Percentiles rank a stretch among this genome's conserved stretches.
Evolutionary conservation across 768 basidiomycete species (phyloP).

Genomic region (Tricholoma sp.): DNA sequence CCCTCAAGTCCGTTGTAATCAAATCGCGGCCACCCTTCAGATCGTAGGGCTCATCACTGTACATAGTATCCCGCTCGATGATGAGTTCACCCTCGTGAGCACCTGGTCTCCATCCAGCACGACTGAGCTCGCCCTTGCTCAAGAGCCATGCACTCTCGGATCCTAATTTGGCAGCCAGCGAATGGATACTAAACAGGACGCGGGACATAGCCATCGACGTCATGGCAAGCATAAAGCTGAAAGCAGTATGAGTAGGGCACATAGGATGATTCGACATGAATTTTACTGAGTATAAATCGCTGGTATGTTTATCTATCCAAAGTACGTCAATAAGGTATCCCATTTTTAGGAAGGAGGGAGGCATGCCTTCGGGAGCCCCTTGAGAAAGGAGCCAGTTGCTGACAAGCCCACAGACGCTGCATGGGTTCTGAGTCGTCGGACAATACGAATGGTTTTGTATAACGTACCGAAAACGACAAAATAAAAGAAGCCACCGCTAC

Average conservation of each 20-base stretch:
- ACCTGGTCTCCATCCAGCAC: constrained; percentile 34
- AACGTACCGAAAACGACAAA: constrained; percentile 32
- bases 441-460: neutral
- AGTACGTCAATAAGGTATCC: neutral
- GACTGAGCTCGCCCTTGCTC: constrained; percentile 39
- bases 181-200: constrained; percentile 28
- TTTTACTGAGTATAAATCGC: constrained; percentile 32
- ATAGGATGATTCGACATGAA: neutral
- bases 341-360: neutral
- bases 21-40: neutral
- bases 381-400: constrained; percentile 29
- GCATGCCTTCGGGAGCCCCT: constrained; percentile 23
- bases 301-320: constrained; percentile 29
- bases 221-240: constrained; percentile 21
- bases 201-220: constrained; percentile 27
- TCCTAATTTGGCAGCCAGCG: constrained; percentile 35
- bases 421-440: neutral
- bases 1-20: neutral
- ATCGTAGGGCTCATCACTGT: constrained; percentile 14
- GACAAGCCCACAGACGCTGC: constrained; percentile 29
- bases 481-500: constrained; percentile 38
- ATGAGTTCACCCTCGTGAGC: constrained; percentile 33
- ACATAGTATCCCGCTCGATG: constrained; percentile 19
- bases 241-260: neutral
- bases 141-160: constrained; percentile 40